Base-by-base conservation (phyloP, 345 rosid genomes). In the Brassica cretica region DNA sequence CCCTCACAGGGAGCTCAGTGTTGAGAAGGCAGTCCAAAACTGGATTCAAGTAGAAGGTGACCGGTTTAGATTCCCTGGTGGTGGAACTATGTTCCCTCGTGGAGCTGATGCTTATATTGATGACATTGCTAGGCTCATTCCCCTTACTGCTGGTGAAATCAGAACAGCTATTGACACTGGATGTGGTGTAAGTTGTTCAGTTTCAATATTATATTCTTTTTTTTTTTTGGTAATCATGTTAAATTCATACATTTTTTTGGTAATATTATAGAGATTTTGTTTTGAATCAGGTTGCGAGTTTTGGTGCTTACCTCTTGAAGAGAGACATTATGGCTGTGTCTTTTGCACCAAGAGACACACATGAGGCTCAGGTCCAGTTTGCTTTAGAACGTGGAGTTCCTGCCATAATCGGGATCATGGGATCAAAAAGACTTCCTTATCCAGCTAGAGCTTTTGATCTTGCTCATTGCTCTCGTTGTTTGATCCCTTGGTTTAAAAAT, bases 311-410 rank as follows among this genome's bases (percentile, higher is more conserved):
- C 84, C 91, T 95, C 19, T 83, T 95, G 72, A 93, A 82, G 82
- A 89, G 98, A 87, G 86, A 91, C 75, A 85, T 95, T 33, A 56
- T 89, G 66, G 73, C 97, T 27, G 84, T 95, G 87, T 95, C 98
- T 33, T 90, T 95, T 84, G 99, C 99, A 10, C 99, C 97, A 44
- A 87, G 99, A 79, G 99, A 95, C 74, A 95, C 98, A 8, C 99
- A 93, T 32, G 98, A 95, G 86, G 97, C 99, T 19, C 99, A 93
- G 71, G 99, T 95, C 27, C 93, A 90, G 78, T 95, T 95, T 79
- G 99, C 99, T 1, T 72, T 95, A 76, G 99, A 95, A 82, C 88
- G 99, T 9, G 99, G 99, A 81, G 96, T 95, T 78, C 99, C 99
- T 59, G 96, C 97, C 4, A 89, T 95, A 83, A 91, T 95, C 51